Evolutionary conservation across 164 flowering plant genomes (phyloP).

Genomic region (Cinnamomum chago): DNA sequence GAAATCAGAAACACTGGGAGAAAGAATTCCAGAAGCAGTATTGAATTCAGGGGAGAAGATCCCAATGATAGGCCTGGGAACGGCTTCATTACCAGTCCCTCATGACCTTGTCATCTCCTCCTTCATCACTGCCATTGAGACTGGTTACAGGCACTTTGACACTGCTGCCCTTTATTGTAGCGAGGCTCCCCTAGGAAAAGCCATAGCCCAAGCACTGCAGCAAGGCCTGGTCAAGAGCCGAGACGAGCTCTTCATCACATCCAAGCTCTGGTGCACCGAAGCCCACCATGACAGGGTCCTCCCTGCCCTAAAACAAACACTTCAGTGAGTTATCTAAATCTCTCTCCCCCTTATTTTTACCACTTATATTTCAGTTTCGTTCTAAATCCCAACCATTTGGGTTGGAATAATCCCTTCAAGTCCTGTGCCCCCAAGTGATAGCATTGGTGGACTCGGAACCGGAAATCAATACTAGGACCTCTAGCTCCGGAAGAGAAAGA

Average conservation of each 20-base stretch:
- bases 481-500: too few relatives aligned
- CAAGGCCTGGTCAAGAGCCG: slow-evolving; percentile 25
- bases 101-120: slow-evolving; percentile 2
- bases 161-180: slow-evolving; percentile 17
- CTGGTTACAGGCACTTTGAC: slow-evolving; percentile 31
- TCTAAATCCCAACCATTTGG: too few relatives aligned
- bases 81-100: slow-evolving; percentile 1
- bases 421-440: too few relatives aligned
- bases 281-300: slow-evolving; percentile 22
- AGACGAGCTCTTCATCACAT: slow-evolving; percentile 29
- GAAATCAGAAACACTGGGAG: neutral
- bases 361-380: too few relatives aligned
- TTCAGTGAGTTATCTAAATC: slow-evolving; percentile 19
- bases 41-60: slow-evolving; percentile 17
- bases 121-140: slow-evolving; percentile 19
- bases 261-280: slow-evolving; percentile 25
- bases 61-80: slow-evolving; percentile 23
- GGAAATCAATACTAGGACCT: too few relatives aligned
- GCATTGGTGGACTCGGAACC: too few relatives aligned
- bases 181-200: slow-evolving; percentile 27
- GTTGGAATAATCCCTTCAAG: too few relatives aligned
- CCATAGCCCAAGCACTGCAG: slow-evolving; percentile 23
- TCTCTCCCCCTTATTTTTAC: too few relatives aligned
- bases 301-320: slow-evolving; percentile 27
- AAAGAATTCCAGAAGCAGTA: slow-evolving; percentile 8